A percentile compares a stretch with the other conserved stretches of the same genome.
Evolutionary conservation across 2,329 filamentous ascomycete species (phyloP).

Genomic region (Hypoxylon sp.): DNA sequence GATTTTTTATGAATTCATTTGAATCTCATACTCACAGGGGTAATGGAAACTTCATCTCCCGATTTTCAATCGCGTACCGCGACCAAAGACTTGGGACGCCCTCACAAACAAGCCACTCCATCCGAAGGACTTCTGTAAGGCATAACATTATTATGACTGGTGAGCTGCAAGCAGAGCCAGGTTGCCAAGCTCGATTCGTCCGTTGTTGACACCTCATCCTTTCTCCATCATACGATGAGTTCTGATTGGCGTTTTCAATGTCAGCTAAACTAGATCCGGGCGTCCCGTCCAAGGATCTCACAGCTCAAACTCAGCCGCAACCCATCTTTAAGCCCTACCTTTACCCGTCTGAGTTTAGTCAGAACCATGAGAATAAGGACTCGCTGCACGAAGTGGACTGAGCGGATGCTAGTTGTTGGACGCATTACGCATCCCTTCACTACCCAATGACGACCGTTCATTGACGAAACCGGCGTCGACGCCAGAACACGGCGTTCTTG

Average conservation of each 20-base stretch:
- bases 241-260: constrained; percentile 22
- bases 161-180: constrained; percentile 25
- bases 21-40: neutral
- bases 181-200: constrained; percentile 34
- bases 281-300: constrained; percentile 20
- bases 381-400: constrained; percentile 31
- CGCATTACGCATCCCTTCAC: constrained; percentile 6
- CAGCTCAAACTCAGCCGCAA: constrained; percentile 41
- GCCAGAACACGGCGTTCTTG: constrained; percentile 30
- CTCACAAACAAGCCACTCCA: neutral
- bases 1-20: neutral
- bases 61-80: constrained; percentile 22
- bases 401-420: constrained; percentile 32
- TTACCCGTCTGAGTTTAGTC: constrained; percentile 28
- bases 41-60: constrained; percentile 3
- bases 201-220: constrained; percentile 34
- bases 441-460: constrained; percentile 25
- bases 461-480: constrained; percentile 28
- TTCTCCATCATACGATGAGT: constrained; percentile 16
- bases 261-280: constrained; percentile 28
- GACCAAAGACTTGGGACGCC: constrained; percentile 15
- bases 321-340: constrained; percentile 31
- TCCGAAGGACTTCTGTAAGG: constrained; percentile 6
- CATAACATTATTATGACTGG: constrained; percentile 19
- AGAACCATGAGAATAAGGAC: constrained; percentile 15